Evolutionary conservation across 1,284 basidiomycete genomes (phyloP).

Genomic region (Apiotrichum siamense): DNA sequence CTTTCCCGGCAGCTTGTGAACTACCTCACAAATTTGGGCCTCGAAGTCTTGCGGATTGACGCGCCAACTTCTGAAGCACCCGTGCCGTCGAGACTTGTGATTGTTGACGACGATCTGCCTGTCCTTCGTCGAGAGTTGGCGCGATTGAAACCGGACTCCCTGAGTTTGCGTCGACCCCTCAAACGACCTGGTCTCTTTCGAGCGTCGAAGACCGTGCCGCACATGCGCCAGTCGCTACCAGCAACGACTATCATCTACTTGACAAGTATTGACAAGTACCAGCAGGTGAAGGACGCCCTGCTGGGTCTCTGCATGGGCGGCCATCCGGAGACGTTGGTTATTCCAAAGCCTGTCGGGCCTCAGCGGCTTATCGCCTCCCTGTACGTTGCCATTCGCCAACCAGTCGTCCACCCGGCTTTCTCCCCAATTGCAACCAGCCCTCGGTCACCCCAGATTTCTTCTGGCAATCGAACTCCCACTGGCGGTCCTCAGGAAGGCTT

Average conservation of each 20-base stretch:
- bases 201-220: slow-evolving; percentile 51
- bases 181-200: slow-evolving; percentile 36
- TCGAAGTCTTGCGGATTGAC: slow-evolving; percentile 76
- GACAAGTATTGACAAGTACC: slow-evolving; percentile 81
- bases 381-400: slow-evolving; percentile 76
- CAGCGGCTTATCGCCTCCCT: slow-evolving; percentile 81
- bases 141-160: slow-evolving; percentile 59
- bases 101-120: slow-evolving; percentile 81
- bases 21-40: slow-evolving; percentile 87
- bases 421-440: slow-evolving; percentile 88
- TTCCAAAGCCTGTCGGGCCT: slow-evolving; percentile 91
- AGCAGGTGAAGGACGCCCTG: slow-evolving; percentile 75
- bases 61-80: background rate
- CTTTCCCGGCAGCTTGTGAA: slow-evolving; percentile 86
- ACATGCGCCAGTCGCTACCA: slow-evolving; percentile 52
- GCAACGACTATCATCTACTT: slow-evolving; percentile 70
- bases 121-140: slow-evolving; percentile 66
- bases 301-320: slow-evolving; percentile 48
- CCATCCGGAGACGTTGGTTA: slow-evolving; percentile 79
- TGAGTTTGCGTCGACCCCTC: slow-evolving; percentile 1
- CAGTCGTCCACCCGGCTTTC: slow-evolving; percentile 81
- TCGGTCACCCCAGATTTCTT: slow-evolving; percentile 54
- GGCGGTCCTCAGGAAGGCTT: slow-evolving; percentile 24
- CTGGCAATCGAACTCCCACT: slow-evolving; percentile 25
- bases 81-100: slow-evolving; percentile 54